Evolutionary conservation across 164 flowering plant species (phyloP).

Genomic region (Vitis rotundifolia): DNA sequence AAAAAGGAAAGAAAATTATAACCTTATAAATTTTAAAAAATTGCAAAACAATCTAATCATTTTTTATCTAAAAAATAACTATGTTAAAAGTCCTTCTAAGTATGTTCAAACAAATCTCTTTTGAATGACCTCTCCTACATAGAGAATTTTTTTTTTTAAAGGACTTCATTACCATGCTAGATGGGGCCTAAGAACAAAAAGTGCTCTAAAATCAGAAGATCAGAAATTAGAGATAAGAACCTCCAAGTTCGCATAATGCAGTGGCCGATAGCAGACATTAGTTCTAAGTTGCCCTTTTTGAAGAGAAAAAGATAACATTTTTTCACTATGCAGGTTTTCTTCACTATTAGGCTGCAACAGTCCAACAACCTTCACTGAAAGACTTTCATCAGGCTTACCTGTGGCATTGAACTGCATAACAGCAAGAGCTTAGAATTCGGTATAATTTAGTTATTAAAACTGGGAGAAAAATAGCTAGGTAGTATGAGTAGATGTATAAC

Average conservation of each 20-base stretch:
- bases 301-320: constrained; percentile 66
- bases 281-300: constrained; percentile 94
- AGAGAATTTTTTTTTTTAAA: no score
- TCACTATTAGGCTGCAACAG: constrained; percentile 49
- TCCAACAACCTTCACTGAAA: constrained; percentile 66
- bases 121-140: no score
- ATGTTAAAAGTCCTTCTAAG: no score
- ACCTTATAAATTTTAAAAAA: neutral
- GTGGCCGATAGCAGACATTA: constrained; percentile 67
- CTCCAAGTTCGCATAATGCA: constrained; percentile 80
- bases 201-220: no score
- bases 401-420: constrained; percentile 77
- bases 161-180: no score
- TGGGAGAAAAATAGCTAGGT: neutral
- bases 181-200: no score
- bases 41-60: neutral
- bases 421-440: constrained; percentile 7
- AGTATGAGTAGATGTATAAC: neutral
- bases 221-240: constrained; percentile 28
- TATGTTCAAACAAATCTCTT: no score
- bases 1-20: neutral
- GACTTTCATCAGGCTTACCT: constrained; percentile 97
- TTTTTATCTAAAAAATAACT: no score
- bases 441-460: neutral
- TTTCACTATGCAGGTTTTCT: constrained; percentile 48